Evolutionary conservation across 1,284 basidiomycete species (phyloP), one percentile per base, ranked within the genome.

Genomic region (Rhizoctonia solani): DNA sequence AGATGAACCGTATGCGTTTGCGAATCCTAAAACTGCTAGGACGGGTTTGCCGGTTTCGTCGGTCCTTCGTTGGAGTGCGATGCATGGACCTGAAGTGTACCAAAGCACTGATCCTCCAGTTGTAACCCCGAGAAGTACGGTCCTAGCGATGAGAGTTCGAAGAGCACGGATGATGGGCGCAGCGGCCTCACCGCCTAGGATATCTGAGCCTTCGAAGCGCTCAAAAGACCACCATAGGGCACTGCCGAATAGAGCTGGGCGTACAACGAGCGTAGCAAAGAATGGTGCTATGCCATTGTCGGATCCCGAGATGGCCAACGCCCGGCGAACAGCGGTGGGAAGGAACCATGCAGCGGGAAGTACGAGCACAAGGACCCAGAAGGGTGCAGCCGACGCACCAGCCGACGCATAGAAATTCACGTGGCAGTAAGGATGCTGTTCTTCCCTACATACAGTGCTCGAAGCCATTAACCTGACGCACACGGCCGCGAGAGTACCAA

Each of bases 391-490:
- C 1, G 89, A 83, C 1, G 87, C 77, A 1, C 87, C 84, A 0
- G 87, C 84, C 0, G 88, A 87, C 0, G 86, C 81, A 75, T 92
- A 95, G 79, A 95, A 98, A 0, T 93, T 95, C 58, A 93, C 88
- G 67, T 83, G 80, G 75, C 95, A 98, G 67, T 76, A 89, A 0
- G 92, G 89, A 52, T 91, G 88, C 76, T 98, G 96, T 75, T 99
- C 97, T 76, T 99, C 97, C 61, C 97, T 81, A 75, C 96, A 99
- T 0, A 95, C 86, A 0, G 93, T 92, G 74, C 88, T 89, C 65
- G 84, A 76, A 0, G 87, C 82, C 74, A 93, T 88, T 13, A 92
- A 74, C 9, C 95, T 85, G 4, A 90, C 82, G 69, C 88, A 87
- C n/a, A 85, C 72, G 0, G 88, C 85, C 69, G 89, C 88, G 2